Evolutionary conservation across 129 eudicot genomes (phyloP).

Genomic region (Gnaphalium uliginosum): DNA sequence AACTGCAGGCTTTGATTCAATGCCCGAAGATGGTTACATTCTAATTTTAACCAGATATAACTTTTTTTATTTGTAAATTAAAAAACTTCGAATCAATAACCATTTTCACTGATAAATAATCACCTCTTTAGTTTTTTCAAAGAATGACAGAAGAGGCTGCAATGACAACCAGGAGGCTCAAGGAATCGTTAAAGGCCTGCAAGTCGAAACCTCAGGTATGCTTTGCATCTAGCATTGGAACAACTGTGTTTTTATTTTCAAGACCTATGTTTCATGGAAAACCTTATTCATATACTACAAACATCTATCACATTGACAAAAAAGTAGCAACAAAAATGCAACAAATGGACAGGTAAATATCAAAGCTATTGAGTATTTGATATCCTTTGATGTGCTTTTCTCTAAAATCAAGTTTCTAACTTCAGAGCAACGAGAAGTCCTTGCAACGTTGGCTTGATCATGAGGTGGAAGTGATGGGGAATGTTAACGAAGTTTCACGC

Average conservation of each 20-base stretch:
- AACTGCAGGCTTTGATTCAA: slow-evolving; percentile 89
- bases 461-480: slow-evolving; percentile 96
- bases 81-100: not conserved
- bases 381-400: slow-evolving; percentile 7
- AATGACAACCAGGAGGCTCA: slow-evolving; percentile 94
- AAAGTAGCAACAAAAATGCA: slow-evolving; percentile 76
- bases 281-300: not conserved
- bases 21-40: slow-evolving; percentile 89
- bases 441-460: slow-evolving; percentile 99
- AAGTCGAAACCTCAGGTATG: slow-evolving; percentile 83
- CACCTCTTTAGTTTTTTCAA: slow-evolving; percentile 75
- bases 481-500: slow-evolving; percentile 90
- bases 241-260: not conserved
- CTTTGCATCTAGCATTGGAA: not conserved
- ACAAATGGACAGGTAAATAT: slow-evolving; percentile 67
- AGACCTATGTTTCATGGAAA: not conserved
- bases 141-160: slow-evolving; percentile 99
- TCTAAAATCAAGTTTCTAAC: slow-evolving; percentile 16
- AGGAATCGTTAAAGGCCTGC: slow-evolving; percentile 96
- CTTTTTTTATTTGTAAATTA: not conserved
- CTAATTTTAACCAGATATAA: not conserved
- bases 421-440: slow-evolving; percentile 85
- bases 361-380: not conserved
- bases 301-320: slow-evolving; percentile 46
- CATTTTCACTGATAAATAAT: slow-evolving; percentile 3